Evolutionary conservation across 768 basidiomycete species (phyloP), one percentile per base, ranked within the genome.

Genomic region (Suillus luteus): DNA sequence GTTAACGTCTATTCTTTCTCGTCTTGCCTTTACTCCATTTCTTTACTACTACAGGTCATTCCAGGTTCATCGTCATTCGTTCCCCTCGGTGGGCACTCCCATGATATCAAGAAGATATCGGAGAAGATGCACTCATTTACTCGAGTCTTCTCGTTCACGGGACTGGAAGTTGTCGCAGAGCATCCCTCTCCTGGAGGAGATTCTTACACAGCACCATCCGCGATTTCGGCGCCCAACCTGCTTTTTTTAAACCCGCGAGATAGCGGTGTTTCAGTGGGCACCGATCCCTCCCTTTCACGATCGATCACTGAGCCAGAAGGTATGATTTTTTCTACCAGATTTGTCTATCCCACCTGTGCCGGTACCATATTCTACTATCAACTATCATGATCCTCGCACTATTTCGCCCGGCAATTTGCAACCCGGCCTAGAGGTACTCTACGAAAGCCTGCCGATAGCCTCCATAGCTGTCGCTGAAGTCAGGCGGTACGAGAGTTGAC

Each of bases 381-480:
- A n/a, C 31, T 5, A 14, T 17, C 38, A 33, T 2, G 38, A 10
- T 22, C 19, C 19, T 7, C 11, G 46, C 5, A 35, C 65, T 49
- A 64, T 66, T 10, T 37, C 7, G 19, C 70, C 68, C 2, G 55
- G 35, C 41, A 24, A 6, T 5, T 14, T 40, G 1, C 1, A 44
- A 27, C 68, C 66, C 4, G 70, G 63, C 19, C 5, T 33, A 1
- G 55, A 55, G 1, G 58, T 58, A 24, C 33, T 40, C 14, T 5
- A 15, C 31, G 4, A 17, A 3, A 55, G 54, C 37, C 33, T 12
- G 35, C 66, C 66, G 33, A 69, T 75, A 55, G 55, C 1, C 43
- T 67, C 72, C 4, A 67, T 69, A 38, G 65, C 70, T 27, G 55
- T 59, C 17, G 11, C 1, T 2, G 65, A 61, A 51, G 54, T 69